Conservation (phyloP, 1,284 basidiomycete genomes). For the Heliocybe sulcata region DNA sequence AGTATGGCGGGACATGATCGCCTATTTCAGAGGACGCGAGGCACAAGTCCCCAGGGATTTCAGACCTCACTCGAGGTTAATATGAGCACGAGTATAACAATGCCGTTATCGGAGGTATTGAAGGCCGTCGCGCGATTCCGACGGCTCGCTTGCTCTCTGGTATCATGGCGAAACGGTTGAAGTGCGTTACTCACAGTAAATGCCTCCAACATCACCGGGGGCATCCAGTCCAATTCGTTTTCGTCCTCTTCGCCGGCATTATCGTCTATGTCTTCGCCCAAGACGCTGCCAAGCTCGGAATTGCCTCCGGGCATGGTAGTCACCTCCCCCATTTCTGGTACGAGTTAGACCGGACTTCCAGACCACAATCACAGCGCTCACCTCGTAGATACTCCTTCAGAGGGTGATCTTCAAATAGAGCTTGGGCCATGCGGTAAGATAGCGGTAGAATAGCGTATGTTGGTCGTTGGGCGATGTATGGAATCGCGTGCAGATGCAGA, state of each 20-base stretch:
- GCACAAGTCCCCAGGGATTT: too few species aligned
- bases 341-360: not conserved
- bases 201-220: conserved; percentile 24
- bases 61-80: too few species aligned
- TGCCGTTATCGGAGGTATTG: too few species aligned
- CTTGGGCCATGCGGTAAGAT: conserved; percentile 59
- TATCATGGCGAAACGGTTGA: too few species aligned
- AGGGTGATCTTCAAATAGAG: conserved; percentile 71
- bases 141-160: too few species aligned
- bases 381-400: conserved; percentile 68
- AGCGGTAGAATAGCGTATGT: not conserved
- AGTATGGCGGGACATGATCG: too few species aligned
- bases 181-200: conserved; percentile 22
- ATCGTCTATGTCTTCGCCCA: conserved; percentile 22
- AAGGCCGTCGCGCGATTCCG: too few species aligned
- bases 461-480: not conserved
- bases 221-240: conserved; percentile 26
- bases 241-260: conserved; percentile 16
- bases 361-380: conserved; percentile 23
- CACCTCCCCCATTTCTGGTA: conserved; percentile 49
- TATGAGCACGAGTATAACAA: too few species aligned
- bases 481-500: not conserved
- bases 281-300: conserved; percentile 22
- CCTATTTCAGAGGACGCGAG: too few species aligned
- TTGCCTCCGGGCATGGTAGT: conserved; percentile 30